Evolutionary conservation across 2,329 filamentous ascomycete species (phyloP), one percentile per base, ranked within the genome.

Genomic region (Piedraia hortae): DNA sequence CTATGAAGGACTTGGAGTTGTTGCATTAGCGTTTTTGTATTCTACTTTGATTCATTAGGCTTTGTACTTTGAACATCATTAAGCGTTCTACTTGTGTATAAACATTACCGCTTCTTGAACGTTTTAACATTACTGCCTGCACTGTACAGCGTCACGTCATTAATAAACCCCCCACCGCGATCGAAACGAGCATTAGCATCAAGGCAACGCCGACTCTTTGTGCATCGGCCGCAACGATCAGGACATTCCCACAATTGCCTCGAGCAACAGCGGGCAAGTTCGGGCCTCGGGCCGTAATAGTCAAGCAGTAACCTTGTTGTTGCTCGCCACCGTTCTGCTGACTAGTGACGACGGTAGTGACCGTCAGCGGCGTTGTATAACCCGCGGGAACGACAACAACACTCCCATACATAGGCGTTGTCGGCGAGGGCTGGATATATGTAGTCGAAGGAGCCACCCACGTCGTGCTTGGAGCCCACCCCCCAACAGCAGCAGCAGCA

Each of bases 201-300:
- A n/a, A n/a, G n/a, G n/a, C n/a, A n/a, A n/a, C 2, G 20, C 25
- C 14, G n/a, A n/a, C n/a, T n/a, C n/a, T n/a, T n/a, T n/a, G n/a
- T n/a, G 20, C 27, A 3, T 22, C 25, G 6, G 34, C 29, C 22
- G 31, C 34, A 1, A 39, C 32, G 10, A 44, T 36, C 21, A 45
- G 24, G 12, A 43, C 40, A n/a, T 37, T 43, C n/a, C 42, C 42
- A 24, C 42, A 45, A 3, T 36, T 26, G 3, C 35, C 41, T 3
- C 28, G 25, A 17, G 32, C 29, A 4, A 39, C 41, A 1, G 41
- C 43, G 1, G 41, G 41, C 14, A 44, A 18, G n/a, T 32, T 33
- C 2, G 36, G 35, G 9, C 42, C 42, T 10, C 32, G 26, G 9
- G 34, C 40, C n/a, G 35, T 31, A 6, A 43, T 16, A 4, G 42